Base-by-base conservation (phyloP, 257 asterid species). In the Solanum chiquidenum region DNA sequence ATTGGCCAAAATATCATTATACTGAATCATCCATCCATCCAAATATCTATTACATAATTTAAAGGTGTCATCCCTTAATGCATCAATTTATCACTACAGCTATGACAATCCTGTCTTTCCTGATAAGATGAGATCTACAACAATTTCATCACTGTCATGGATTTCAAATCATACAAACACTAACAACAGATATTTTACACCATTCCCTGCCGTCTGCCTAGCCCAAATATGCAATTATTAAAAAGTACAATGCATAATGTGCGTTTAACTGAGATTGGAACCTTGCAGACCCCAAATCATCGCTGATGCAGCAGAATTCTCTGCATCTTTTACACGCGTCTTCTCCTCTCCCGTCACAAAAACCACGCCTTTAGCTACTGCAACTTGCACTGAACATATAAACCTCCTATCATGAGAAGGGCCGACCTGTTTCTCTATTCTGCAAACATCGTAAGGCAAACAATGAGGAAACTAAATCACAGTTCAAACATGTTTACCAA, bases 281-380 rank as follows among this genome's bases (percentile, higher is more conserved):
- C 87, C 88, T 85, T 87, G 90, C 34, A 95, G 91, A 49, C 90
- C 91, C 58, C 12, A 79, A 42, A 97, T 90, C 96, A 97, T 93
- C 33, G 23, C 27, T 20, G 93, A 92, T 87, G 99, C 98, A 29
- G 99, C 99, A 71, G 98, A 95, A 89, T 87, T 94, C 88, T 95
- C 98, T 0, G 99, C 94, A 46, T 93, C 96, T 89, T 87, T 94
- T 77, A 93, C 85, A 62, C 95, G 90, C 6, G 86, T 25, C 90
- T 89, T 97, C 87, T 93, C 98, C 2, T 80, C 90, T 71, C 99
- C 98, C 34, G 1, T 46, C 77, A 85, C 85, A 10, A 79, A 73
- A 55, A 94, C 90, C 60, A 88, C 33, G 0, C 86, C 86, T 29
- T 88, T 90, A 23, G 80, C 44, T 29, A 91, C 73, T 89, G 91